Percentiles rank a stretch among this genome's conserved stretches.
phyloP scores from a whole-genome alignment of 2,329 filamentous ascomycete genomes.

The Claviceps sp. region DNA sequence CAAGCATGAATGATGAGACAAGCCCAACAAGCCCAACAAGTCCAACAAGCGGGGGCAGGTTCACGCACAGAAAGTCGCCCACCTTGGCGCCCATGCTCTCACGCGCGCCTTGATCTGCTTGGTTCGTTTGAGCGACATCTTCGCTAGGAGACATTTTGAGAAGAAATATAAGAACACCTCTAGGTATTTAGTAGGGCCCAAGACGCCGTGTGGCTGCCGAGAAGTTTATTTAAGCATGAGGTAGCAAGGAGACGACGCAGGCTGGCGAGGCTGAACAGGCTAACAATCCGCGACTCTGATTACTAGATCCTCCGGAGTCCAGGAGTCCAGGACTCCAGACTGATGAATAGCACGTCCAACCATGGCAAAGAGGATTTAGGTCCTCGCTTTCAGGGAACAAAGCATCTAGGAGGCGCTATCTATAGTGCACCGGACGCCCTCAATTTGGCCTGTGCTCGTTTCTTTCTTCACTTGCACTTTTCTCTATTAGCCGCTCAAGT shows the following conservation, averaged over 20 bases:
- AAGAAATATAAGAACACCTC: not conserved
- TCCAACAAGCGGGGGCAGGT: constrained; percentile 4
- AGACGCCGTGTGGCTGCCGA: not conserved
- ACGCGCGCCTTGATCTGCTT: not conserved
- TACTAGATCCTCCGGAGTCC: not conserved
- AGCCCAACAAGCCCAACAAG: no score
- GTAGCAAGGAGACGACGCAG: not conserved
- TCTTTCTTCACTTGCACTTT: not conserved
- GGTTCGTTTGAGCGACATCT: not conserved
- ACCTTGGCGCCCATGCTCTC: constrained; percentile 20
- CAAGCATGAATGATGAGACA: not conserved
- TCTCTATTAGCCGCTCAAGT: not conserved
- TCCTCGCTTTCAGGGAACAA: not conserved
- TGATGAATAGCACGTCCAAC: not conserved
- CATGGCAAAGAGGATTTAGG: not conserved
- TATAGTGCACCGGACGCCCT: not conserved
- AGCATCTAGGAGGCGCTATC: not conserved
- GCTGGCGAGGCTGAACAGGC: not conserved
- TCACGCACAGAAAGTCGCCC: constrained; percentile 20
- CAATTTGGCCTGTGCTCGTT: not conserved
- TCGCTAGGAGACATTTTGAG: not conserved
- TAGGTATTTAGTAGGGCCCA: not conserved
- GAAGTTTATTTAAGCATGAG: not conserved
- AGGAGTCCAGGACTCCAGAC: not conserved
- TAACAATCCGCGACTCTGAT: not conserved